Conservation (phyloP, 495 filamentous ascomycete genomes). For the Lasiosphaeris hirsuta region DNA sequence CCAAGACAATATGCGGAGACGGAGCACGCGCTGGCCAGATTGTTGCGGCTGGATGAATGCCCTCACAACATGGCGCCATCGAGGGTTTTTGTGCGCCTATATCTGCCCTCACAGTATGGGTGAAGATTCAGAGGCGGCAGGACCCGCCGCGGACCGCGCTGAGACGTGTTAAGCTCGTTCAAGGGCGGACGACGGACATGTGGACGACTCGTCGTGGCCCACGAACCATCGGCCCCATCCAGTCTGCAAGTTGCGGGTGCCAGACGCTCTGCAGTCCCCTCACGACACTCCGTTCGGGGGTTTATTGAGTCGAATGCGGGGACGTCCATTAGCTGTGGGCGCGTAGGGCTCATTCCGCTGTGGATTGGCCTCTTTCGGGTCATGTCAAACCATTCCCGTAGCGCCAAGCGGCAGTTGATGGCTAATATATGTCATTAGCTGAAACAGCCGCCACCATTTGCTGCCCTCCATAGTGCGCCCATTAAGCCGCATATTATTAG, state of each 20-base stretch:
- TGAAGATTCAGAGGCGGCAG: too few relatives aligned
- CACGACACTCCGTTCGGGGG: not conserved
- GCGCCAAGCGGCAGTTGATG: slow-evolving; percentile 31
- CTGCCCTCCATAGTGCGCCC: slow-evolving; percentile 16
- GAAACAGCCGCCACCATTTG: slow-evolving; percentile 18
- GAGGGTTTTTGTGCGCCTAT: slow-evolving; percentile 1
- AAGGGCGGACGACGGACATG: too few relatives aligned
- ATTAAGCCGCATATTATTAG: slow-evolving; percentile 25
- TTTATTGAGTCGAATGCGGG: slow-evolving; percentile 14
- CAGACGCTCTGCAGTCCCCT: not conserved
- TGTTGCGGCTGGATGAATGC: slow-evolving; percentile 23
- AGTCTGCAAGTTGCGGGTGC: not conserved
- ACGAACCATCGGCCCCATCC: not conserved
- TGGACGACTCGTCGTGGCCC: too few relatives aligned
- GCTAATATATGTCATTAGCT: slow-evolving; percentile 21
- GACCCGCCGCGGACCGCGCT: too few relatives aligned
- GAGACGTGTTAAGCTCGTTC: too few relatives aligned
- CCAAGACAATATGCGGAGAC: slow-evolving; percentile 24
- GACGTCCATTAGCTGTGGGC: not conserved
- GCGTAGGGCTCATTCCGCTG: slow-evolving; percentile 3
- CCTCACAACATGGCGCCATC: slow-evolving; percentile 10
- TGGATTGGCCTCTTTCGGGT: not conserved
- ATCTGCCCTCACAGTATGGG: not conserved
- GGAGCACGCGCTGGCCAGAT: slow-evolving; percentile 12
- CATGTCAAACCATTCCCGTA: not conserved